phyloP scores from a whole-genome alignment of 2,329 filamentous ascomycete species.

The Tympanopsis confertula region DNA sequence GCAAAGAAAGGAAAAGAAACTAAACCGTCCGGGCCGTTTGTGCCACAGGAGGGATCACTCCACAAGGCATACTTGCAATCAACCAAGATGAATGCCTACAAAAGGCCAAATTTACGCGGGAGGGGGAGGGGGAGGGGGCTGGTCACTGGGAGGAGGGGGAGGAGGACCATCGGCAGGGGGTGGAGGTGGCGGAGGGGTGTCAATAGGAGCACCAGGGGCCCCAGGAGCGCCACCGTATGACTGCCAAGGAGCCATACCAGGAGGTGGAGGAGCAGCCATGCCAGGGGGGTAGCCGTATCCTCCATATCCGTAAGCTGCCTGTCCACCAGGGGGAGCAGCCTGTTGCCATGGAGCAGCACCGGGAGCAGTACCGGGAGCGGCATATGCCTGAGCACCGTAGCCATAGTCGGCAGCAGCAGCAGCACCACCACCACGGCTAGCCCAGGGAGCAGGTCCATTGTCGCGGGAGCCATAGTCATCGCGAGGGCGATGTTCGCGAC shows the following conservation, averaged over 20 bases:
- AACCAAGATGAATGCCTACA: too few species aligned
- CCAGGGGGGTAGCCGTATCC: conserved; percentile 39
- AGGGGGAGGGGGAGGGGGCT: conserved; percentile 50
- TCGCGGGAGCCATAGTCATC: conserved; percentile 12
- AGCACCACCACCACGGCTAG: conserved; percentile 9
- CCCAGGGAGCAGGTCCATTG: conserved; percentile 22
- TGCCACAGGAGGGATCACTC: too few species aligned
- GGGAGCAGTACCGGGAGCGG: conserved; percentile 22
- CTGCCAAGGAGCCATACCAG: too few species aligned
- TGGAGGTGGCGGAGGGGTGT: conserved; percentile 29
- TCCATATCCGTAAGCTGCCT: conserved; percentile 25
- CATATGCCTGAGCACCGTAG: conserved; percentile 49
- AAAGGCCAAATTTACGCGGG: conserved; percentile 20
- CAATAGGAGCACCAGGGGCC: conserved; percentile 40
- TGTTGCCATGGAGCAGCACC: conserved; percentile 30
- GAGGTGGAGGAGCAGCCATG: too few species aligned
- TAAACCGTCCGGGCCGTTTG: too few species aligned
- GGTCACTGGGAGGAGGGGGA: conserved; percentile 27
- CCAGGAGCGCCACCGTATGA: conserved; percentile 33
- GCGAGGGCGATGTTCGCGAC: conserved; percentile 31
- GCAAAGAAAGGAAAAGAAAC: too few species aligned
- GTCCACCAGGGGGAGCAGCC: conserved; percentile 24
- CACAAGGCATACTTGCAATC: too few species aligned
- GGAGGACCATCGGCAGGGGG: conserved; percentile 31
- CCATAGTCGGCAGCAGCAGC: conserved; percentile 23